A percentile compares a stretch with the other conserved stretches of the same genome.
These are phyloP conservation scores for Vigna hirtella DNA, from an alignment of 306 rosid genomes.

Conservation along the genomic window DNA sequence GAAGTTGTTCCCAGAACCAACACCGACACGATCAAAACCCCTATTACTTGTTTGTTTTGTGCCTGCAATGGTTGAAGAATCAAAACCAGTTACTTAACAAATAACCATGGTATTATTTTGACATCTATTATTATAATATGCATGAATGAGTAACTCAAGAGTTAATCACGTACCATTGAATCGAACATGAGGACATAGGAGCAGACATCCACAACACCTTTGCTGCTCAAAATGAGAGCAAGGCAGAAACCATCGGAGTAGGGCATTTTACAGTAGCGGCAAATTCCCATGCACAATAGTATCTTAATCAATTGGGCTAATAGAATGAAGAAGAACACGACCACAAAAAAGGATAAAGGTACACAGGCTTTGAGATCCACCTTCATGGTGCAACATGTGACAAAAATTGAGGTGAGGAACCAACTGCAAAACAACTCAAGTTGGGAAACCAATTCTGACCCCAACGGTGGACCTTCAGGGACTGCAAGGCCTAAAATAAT, in stretches of 20 bases:
- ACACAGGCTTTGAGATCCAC: conserved; percentile 14
- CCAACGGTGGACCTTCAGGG: conserved; percentile 67
- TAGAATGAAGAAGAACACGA: too few species aligned
- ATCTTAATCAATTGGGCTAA: conserved; percentile 24
- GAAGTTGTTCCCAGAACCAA: conserved; percentile 36
- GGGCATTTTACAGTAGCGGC: conserved; percentile 48
- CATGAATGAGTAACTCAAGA: neutral
- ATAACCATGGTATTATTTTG: neutral
- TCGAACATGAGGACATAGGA: conserved; percentile 27
- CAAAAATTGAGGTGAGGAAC: conserved; percentile 53
- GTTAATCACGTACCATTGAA: neutral
- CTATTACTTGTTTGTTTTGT: neutral
- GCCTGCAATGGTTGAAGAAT: conserved; percentile 35
- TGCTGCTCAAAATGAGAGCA: conserved; percentile 60
- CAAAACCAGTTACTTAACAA: neutral
- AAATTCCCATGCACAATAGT: neutral
- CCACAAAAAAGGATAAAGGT: too few species aligned
- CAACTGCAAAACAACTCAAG: conserved; percentile 42
- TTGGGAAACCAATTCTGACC: conserved; percentile 54
- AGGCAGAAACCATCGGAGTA: conserved; percentile 47
- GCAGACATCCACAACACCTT: conserved; percentile 53
- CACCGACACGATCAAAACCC: conserved; percentile 17
- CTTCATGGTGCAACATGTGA: conserved; percentile 50
- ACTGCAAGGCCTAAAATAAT: conserved; percentile 53
- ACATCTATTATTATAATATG: too few species aligned